Conservation (phyloP, 371 early-diverging fungal genomes). For the Mucor irregularis region DNA sequence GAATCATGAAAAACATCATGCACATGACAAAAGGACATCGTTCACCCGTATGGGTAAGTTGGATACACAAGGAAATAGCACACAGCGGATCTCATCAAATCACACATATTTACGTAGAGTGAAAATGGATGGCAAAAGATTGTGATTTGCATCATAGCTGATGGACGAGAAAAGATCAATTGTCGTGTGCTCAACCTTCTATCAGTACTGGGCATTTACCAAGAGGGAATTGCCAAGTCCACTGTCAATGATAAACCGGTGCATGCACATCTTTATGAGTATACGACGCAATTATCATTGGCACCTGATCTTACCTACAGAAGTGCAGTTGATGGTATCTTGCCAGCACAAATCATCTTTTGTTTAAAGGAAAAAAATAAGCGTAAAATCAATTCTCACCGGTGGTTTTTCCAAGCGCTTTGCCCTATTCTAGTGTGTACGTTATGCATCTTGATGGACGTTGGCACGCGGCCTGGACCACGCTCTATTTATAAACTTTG, state of each 20-base stretch:
- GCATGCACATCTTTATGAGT: conserved; percentile 88
- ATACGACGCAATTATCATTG: conserved; percentile 84
- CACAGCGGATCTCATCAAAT: too few relatives aligned
- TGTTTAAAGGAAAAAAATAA: not conserved
- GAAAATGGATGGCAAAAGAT: conserved; percentile 88
- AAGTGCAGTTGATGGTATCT: conserved; percentile 35
- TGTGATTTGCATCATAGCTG: conserved; percentile 86
- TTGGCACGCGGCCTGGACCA: conserved; percentile 87
- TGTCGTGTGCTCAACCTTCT: conserved; percentile 78
- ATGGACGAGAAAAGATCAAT: conserved; percentile 75
- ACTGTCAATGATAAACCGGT: conserved; percentile 59
- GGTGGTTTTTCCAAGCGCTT: conserved; percentile 97
- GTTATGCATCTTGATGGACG: conserved; percentile 89
- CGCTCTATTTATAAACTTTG: conserved; percentile 88
- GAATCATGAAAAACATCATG: conserved; percentile 86
- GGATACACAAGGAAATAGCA: too few relatives aligned
- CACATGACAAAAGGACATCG: conserved; percentile 77
- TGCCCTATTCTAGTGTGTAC: conserved; percentile 83
- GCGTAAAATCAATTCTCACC: conserved; percentile 92
- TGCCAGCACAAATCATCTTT: not conserved
- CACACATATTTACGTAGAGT: conserved; percentile 70
- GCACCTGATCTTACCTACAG: conserved; percentile 66
- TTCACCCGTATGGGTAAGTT: conserved; percentile 58
- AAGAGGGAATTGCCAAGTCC: conserved; percentile 85
- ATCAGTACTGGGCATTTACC: conserved; percentile 87